Conservation (phyloP, 306 rosid genomes). For the Geum urbanum region DNA sequence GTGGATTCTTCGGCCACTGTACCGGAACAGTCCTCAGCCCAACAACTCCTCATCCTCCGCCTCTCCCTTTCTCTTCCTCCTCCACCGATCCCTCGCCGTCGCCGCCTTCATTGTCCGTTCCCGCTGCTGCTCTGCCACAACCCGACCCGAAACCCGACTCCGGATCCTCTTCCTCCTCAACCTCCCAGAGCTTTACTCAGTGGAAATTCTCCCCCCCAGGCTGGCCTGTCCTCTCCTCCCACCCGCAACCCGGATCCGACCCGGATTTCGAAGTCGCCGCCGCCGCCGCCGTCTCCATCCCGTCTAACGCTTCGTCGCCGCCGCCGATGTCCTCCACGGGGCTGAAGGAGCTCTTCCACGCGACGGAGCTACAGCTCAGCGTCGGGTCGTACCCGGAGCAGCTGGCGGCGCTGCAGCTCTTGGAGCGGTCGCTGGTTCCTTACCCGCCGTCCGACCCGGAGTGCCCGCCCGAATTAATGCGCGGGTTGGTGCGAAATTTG, state of each 20-base stretch:
- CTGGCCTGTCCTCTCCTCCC: conserved; percentile 23
- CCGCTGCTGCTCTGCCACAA: conserved; percentile 3
- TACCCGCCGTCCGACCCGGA: conserved; percentile 71
- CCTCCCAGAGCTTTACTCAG: conserved; percentile 94
- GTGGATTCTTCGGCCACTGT: conserved; percentile 91
- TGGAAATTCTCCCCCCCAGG: conserved; percentile 75
- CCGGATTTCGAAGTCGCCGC: background rate
- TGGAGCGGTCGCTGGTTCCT: conserved; percentile 74
- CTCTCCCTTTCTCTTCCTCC: conserved; percentile 42
- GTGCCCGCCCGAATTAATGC: conserved; percentile 70
- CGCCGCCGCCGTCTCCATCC: too few species aligned
- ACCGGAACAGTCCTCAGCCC: conserved; percentile 79
- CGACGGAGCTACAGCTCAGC: conserved; percentile 62
- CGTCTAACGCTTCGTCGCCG: too few species aligned
- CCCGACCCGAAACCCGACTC: conserved; percentile 36
- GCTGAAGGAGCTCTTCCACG: conserved; percentile 69
- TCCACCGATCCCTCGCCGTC: conserved; percentile 24
- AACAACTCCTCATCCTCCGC: conserved; percentile 49
- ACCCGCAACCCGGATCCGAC: conserved; percentile 18
- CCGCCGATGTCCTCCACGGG: conserved; percentile 37
- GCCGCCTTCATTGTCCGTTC: conserved; percentile 27
- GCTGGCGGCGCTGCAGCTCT: conserved; percentile 55
- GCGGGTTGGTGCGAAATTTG: conserved; percentile 41
- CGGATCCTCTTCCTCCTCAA: conserved; percentile 63
- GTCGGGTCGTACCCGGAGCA: conserved; percentile 49